phyloP scores from a whole-genome alignment of 768 basidiomycete species.

The Hemileccinum rubropunctum region DNA sequence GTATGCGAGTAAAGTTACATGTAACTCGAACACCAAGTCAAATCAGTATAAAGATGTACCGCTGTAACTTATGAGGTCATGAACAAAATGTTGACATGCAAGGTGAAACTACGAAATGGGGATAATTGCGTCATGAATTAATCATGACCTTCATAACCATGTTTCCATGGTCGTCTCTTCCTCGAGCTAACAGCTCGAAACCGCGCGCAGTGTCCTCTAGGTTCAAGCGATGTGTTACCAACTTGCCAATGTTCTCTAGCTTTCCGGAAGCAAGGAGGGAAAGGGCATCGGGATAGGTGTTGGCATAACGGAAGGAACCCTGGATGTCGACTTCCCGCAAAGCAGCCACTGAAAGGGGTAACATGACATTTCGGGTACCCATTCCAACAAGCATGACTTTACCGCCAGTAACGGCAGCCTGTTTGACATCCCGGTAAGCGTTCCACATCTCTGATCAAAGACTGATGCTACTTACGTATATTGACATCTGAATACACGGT shows the following conservation, averaged over 20 bases:
- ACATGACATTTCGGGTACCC: conserved; percentile 78
- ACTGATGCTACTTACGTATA: conserved; percentile 64
- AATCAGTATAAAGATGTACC: conserved; percentile 8
- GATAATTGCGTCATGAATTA: conserved; percentile 32
- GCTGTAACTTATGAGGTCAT: conserved; percentile 14
- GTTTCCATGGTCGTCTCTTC: conserved; percentile 73
- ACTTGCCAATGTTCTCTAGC: conserved; percentile 61
- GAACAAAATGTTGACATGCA: conserved; percentile 1
- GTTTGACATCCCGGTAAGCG: conserved; percentile 17
- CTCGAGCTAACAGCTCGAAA: conserved; percentile 77
- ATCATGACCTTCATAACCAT: conserved; percentile 93
- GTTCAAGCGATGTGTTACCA: conserved; percentile 76
- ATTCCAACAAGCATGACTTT: conserved; percentile 95
- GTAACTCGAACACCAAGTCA: conserved; percentile 10
- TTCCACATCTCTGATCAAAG: conserved; percentile 8
- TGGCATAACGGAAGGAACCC: conserved; percentile 88
- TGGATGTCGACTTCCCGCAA: conserved; percentile 89
- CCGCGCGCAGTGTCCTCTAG: conserved; percentile 67
- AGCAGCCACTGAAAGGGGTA: conserved; percentile 84
- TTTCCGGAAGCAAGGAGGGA: conserved; percentile 64
- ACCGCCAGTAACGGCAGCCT: conserved; percentile 83
- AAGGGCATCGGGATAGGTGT: conserved; percentile 89
- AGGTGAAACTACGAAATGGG: conserved; percentile 5
- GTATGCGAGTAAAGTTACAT: conserved; percentile 25
- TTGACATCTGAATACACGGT: conserved; percentile 85